phyloP scores from a whole-genome alignment of 225 moss, liverwort and hornwort species.

The Straminergon stramineum region DNA sequence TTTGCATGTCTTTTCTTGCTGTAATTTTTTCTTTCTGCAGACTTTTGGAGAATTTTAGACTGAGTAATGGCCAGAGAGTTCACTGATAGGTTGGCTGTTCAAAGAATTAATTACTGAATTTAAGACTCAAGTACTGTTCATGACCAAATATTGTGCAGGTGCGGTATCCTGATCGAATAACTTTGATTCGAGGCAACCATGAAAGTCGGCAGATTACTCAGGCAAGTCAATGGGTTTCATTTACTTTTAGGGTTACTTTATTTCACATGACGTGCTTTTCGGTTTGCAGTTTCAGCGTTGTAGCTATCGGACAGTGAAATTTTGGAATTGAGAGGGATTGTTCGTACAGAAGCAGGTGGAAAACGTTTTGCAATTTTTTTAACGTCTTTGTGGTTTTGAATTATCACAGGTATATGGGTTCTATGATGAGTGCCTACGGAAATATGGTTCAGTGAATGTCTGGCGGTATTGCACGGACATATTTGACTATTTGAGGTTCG shows the following conservation, averaged over 20 bases:
- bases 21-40: background rate
- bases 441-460: conserved; percentile 98
- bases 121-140: background rate
- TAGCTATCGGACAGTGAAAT: background rate
- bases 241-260: background rate
- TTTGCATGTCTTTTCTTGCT: background rate
- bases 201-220: conserved; percentile 99
- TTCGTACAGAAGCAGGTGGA: background rate
- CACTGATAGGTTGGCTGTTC: background rate
- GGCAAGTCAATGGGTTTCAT: conserved; percentile 23
- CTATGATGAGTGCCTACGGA: conserved; percentile 95
- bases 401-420: conserved; percentile 86
- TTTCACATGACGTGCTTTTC: background rate
- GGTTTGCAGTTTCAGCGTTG: background rate
- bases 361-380: background rate
- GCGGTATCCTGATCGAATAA: conserved; percentile 98
- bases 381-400: background rate
- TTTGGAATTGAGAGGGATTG: background rate
- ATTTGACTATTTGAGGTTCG: conserved; percentile 97
- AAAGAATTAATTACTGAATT: background rate
- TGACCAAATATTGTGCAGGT: conserved; percentile 46
- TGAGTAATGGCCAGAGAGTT: background rate
- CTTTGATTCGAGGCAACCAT: conserved; percentile 98
- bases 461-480: conserved; percentile 99
- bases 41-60: background rate